Evolutionary conservation across 768 basidiomycete species (phyloP).

Genomic region (Xerocomellus dryophilus): DNA sequence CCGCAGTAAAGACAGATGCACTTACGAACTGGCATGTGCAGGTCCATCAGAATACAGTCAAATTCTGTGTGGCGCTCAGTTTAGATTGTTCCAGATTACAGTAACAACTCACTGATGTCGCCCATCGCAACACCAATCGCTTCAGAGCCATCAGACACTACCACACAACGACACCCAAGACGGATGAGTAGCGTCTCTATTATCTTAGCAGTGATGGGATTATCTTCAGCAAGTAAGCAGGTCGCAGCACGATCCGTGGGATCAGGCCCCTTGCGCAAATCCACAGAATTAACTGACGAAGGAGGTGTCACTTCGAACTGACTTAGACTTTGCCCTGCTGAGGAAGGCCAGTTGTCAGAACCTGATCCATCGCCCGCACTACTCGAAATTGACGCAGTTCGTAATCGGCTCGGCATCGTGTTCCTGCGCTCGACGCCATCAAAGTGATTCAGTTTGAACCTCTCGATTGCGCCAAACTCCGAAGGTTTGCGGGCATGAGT

Average conservation of each 20-base stretch:
- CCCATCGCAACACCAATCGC: constrained; percentile 97
- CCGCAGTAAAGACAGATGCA: constrained; percentile 12
- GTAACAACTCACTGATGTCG: constrained; percentile 77
- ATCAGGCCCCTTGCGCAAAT: constrained; percentile 72
- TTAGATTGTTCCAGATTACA: not conserved
- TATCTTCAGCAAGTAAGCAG: constrained; percentile 93
- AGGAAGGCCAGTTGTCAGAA: constrained; percentile 70
- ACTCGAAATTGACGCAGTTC: constrained; percentile 84
- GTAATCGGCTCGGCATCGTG: constrained; percentile 83
- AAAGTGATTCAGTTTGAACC: constrained; percentile 81
- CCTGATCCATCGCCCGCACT: constrained; percentile 77
- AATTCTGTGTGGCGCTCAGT: constrained; percentile 58
- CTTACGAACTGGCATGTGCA: constrained; percentile 92
- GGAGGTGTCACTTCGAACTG: constrained; percentile 67
- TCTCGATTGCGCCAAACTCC: constrained; percentile 82
- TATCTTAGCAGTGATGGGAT: constrained; percentile 97
- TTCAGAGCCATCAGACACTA: constrained; percentile 94
- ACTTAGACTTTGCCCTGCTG: constrained; percentile 48
- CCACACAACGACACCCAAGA: constrained; percentile 91
- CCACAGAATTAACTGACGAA: constrained; percentile 83
- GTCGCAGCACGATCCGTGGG: constrained; percentile 87
- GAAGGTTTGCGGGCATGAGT: constrained; percentile 81
- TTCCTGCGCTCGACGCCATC: constrained; percentile 74
- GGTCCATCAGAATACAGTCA: constrained; percentile 93
- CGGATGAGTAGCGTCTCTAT: constrained; percentile 92